phyloP scores from a whole-genome alignment of 805 yeast genomes.

The Blastobotrys terrestris region DNA sequence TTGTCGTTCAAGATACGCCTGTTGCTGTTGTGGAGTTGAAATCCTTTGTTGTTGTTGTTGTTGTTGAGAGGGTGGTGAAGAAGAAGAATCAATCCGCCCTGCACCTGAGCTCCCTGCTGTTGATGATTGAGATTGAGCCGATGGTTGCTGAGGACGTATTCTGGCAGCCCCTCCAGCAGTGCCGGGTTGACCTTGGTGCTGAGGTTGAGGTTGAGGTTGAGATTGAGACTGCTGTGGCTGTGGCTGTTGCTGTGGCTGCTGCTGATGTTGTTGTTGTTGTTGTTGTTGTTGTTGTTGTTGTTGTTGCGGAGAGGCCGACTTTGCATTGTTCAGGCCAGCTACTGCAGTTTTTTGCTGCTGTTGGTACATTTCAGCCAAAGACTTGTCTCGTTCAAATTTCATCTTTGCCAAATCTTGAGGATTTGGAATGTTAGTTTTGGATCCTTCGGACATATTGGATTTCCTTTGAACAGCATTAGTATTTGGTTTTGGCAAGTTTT shows the following conservation, averaged over 20 bases:
- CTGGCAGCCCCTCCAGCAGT: not conserved
- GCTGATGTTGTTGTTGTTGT: constrained; percentile 5
- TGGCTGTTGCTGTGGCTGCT: constrained; percentile 13
- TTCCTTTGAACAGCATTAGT: constrained; percentile 36
- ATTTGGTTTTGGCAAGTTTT: constrained; percentile 59
- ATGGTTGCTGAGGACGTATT: not conserved
- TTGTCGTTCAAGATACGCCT: constrained; percentile 5
- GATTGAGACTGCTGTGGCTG: constrained; percentile 22
- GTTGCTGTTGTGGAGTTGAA: constrained; percentile 9
- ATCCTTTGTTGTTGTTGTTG: constrained; percentile 10
- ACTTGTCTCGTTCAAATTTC: constrained; percentile 80
- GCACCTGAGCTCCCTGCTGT: not conserved
- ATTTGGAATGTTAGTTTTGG: constrained; percentile 46
- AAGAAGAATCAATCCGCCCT: not conserved
- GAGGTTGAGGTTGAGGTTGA: constrained; percentile 23
- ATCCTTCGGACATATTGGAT: constrained; percentile 23
- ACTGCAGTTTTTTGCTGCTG: constrained; percentile 18
- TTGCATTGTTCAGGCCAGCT: not conserved
- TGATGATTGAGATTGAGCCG: not conserved
- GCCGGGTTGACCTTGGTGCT: constrained; percentile 14
- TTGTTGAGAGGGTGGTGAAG: constrained; percentile 12
- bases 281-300: constrained; percentile 1
- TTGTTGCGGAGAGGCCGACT: not conserved
- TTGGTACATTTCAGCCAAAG: constrained; percentile 55
- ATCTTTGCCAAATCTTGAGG: constrained; percentile 80